A percentile compares a stretch with the other conserved stretches of the same genome.
These are phyloP conservation scores for Psilocybe cubensis DNA, from an alignment of 768 basidiomycete genomes.

Conservation along the genomic window DNA sequence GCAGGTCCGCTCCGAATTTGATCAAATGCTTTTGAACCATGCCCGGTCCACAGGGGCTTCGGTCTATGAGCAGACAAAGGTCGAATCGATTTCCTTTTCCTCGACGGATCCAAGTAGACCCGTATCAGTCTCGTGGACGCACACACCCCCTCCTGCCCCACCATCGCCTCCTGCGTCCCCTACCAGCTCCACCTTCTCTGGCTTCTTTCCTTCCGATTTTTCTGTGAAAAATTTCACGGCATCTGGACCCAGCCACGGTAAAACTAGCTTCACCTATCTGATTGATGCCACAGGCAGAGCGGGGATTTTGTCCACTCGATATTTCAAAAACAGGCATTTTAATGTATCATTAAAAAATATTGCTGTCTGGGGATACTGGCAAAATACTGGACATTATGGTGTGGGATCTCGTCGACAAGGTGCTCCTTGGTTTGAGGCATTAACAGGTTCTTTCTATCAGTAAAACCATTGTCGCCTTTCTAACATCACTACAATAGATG, in stretches of 20 bases:
- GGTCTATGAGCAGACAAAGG: constrained; percentile 59
- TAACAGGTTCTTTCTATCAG: constrained; percentile 51
- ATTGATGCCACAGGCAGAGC: constrained; percentile 79
- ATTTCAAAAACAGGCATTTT: constrained; percentile 70
- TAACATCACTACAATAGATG: constrained; percentile 40
- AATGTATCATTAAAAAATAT: constrained; percentile 74
- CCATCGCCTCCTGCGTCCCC: constrained; percentile 47
- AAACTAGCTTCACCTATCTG: constrained; percentile 66
- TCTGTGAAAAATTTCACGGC: constrained; percentile 11
- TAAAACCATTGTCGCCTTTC: background rate
- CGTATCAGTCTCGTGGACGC: constrained; percentile 56
- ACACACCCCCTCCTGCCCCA: constrained; percentile 43
- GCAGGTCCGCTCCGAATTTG: constrained; percentile 64
- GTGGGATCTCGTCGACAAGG: constrained; percentile 52
- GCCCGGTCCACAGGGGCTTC: constrained; percentile 52
- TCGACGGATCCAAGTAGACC: constrained; percentile 43
- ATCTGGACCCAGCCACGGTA: constrained; percentile 37
- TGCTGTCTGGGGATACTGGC: constrained; percentile 83
- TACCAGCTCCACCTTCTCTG: constrained; percentile 29
- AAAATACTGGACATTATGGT: constrained; percentile 53
- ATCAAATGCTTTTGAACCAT: constrained; percentile 60
- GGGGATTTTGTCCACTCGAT: constrained; percentile 69
- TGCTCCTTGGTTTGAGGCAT: constrained; percentile 72
- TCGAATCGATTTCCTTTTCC: constrained; percentile 50
- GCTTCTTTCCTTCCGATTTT: constrained; percentile 20